phyloP scores from a whole-genome alignment of 192 early-diverging fungal species.

The Mortierella claussenii region DNA sequence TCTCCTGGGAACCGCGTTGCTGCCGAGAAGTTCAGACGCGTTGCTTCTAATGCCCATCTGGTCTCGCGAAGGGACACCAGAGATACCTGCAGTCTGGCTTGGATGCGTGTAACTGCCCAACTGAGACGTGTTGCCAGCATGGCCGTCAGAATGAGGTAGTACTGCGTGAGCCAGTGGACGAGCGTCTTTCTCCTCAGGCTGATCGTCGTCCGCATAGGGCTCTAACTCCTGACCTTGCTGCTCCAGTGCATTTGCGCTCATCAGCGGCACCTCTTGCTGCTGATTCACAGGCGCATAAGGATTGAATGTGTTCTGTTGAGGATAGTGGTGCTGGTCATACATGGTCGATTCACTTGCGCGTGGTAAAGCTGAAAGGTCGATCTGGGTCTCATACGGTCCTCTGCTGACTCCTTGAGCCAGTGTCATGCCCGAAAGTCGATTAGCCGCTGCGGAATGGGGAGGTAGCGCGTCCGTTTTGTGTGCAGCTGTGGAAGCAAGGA shows the following conservation, averaged over 20 bases:
- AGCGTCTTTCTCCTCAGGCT: conserved; percentile 1
- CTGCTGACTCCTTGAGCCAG: background rate
- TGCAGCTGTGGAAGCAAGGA: background rate
- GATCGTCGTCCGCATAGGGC: conserved; percentile 19
- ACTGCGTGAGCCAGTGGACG: background rate
- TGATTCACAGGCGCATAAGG: conserved; percentile 10
- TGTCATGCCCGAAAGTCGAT: conserved; percentile 21
- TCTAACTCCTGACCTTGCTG: conserved; percentile 12
- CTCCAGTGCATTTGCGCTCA: conserved; percentile 39
- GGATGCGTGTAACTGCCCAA: background rate
- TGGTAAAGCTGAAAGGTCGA: conserved; percentile 34
- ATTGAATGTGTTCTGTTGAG: conserved; percentile 12
- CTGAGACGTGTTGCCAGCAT: background rate
- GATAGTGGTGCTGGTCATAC: conserved; percentile 8
- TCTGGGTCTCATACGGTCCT: conserved; percentile 1
- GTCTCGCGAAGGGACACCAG: background rate
- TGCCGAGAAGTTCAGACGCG: background rate
- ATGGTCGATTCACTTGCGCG: conserved; percentile 18
- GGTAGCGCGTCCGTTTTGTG: background rate
- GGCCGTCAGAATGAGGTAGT: background rate
- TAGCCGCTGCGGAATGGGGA: background rate
- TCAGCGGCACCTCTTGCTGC: conserved; percentile 38
- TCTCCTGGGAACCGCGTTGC: background rate
- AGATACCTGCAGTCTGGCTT: background rate
- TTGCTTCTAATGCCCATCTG: background rate